These are phyloP conservation scores for Lodderomyces parapsilosis DNA, from an alignment of 1,139 yeast species.

Conservation along the genomic window DNA sequence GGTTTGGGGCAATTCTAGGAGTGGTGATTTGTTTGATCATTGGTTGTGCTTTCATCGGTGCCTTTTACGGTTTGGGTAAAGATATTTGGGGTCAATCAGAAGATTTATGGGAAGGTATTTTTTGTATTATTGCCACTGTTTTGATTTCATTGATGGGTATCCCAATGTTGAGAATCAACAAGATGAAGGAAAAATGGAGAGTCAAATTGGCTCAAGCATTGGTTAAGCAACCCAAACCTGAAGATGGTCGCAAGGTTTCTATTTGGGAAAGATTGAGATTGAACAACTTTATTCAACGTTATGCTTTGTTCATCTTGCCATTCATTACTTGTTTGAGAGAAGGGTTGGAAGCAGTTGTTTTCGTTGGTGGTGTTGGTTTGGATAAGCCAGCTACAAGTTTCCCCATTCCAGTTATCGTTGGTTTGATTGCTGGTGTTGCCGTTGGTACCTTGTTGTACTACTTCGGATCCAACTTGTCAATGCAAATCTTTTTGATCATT, in stretches of 20 bases:
- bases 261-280: constrained; percentile 28
- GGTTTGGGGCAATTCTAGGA: constrained; percentile 76
- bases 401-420: constrained; percentile 81
- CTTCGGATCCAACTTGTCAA: constrained; percentile 72
- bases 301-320: constrained; percentile 77
- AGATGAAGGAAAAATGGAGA: constrained; percentile 91
- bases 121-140: constrained; percentile 78
- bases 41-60: constrained; percentile 85
- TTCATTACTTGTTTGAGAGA: constrained; percentile 83
- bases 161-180: constrained; percentile 87
- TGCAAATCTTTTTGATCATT: constrained; percentile 75
- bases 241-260: constrained; percentile 9
- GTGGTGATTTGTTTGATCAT: constrained; percentile 69
- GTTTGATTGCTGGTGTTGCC: constrained; percentile 66
- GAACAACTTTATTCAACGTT: constrained; percentile 51
- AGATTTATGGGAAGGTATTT: constrained; percentile 91
- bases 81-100: constrained; percentile 87
- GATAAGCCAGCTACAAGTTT: constrained; percentile 73
- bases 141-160: constrained; percentile 89
- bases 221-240: constrained; percentile 38
- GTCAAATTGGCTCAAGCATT: constrained; percentile 80
- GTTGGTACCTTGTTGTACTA: constrained; percentile 71
- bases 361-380: constrained; percentile 87
- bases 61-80: constrained; percentile 73
- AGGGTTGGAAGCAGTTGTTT: constrained; percentile 89